Conservation (phyloP, 805 yeast species). For the Grigorovia jiainica region DNA sequence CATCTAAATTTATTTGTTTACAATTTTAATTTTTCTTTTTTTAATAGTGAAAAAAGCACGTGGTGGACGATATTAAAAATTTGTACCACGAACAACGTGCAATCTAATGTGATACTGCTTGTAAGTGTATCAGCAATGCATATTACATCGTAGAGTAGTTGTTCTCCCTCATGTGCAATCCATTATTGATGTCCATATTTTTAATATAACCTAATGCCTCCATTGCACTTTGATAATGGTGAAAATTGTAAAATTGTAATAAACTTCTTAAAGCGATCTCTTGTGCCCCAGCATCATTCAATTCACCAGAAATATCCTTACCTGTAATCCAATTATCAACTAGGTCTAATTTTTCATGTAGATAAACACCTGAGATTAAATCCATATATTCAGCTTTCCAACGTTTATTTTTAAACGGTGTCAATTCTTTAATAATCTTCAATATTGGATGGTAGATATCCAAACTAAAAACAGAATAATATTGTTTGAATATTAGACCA, state of each 20-base stretch:
- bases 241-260: constrained; percentile 63
- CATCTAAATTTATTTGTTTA: background rate
- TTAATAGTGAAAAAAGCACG: background rate
- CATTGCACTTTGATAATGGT: constrained; percentile 47
- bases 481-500: constrained; percentile 25
- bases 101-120: no score
- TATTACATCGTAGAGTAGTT: background rate
- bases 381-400: constrained; percentile 95
- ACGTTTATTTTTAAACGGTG: constrained; percentile 87
- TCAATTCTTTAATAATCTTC: constrained; percentile 63
- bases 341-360: constrained; percentile 61
- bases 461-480: constrained; percentile 51
- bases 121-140: no score
- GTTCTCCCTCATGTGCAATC: constrained; percentile 1
- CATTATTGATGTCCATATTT: background rate
- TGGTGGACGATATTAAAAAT: background rate
- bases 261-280: constrained; percentile 77
- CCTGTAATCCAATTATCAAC: constrained; percentile 88
- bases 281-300: constrained; percentile 71
- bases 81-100: background rate
- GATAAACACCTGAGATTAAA: constrained; percentile 73
- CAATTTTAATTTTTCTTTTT: background rate
- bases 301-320: constrained; percentile 62
- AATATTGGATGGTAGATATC: constrained; percentile 60
- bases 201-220: constrained; percentile 42